Evolutionary conservation across 2,329 filamentous ascomycete genomes (phyloP), one percentile per base, ranked within the genome.

Genomic region (Alternaria sp.): DNA sequence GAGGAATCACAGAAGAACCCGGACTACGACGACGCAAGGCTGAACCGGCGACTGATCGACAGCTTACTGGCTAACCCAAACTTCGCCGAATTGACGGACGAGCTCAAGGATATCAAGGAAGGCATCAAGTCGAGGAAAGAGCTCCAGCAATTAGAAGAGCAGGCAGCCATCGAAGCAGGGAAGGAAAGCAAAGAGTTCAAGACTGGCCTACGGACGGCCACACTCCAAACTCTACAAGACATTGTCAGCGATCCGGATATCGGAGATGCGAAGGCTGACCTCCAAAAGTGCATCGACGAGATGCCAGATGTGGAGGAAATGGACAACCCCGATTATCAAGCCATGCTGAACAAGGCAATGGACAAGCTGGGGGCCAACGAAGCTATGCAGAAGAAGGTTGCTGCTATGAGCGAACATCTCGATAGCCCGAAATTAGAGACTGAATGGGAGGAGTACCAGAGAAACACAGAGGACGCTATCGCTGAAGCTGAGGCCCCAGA

Each of bases 191-290:
- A 68, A 28, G 59, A 73, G 34, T 45, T 72, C 18, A 57, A 62
- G n/a, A 62, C 66, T 0, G 36, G 48, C n/a, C 25, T 71, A n/a
- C 61, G 64, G 2, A 68, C 64, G 51, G 66, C 59, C 4, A 67
- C 69, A 14, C 64, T 72, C 28, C 63, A 73, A 20, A 59, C 60
- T 5, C 34, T 77, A 6, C 68, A 73, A 30, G 63, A 72, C 20
- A 44, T 77, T 32, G 63, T 76, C 28, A 57, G 76, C 8, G 74
- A 78, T 32, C 74, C 76, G 5, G 70, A 72, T 3, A 59, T 75
- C 3, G 68, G 54, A 11, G 63, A 71, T 20, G 68, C 65, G 4
- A 67, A 55, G 38, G 60, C 59, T 6, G 72, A 74, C 16, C 51
- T 78, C 9, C 62, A 62, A 34, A 67, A 70, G 14, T 64, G 75